Evolutionary conservation across 345 rosid species (phyloP), one percentile per base, ranked within the genome.

Genomic region (Lepidium aucheri): DNA sequence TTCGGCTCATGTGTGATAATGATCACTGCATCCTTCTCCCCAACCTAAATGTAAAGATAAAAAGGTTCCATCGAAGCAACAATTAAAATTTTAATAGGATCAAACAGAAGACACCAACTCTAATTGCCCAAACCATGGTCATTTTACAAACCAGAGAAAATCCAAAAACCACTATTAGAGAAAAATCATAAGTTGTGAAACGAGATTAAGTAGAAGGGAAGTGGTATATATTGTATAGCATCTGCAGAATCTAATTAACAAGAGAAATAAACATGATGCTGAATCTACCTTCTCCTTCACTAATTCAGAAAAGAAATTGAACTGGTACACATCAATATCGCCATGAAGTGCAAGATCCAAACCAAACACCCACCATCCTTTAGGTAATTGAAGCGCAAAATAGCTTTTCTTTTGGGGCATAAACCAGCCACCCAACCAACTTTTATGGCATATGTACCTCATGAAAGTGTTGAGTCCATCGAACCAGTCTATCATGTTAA

Each of bases 381-480:
- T 83, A 9, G 98, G 98, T 49, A 91, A 86, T 78, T 87, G 91
- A 84, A 91, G 79, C 43, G 96, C 91, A 82, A 89, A 91, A 70
- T 89, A 91, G 76, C 98, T 91, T 82, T 85, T 89, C 82, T 84
- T 89, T 72, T 91, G 98, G 45, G 98, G 96, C 94, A 91, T 86
- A 60, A 91, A 78, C 98, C 98, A 89, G 68, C 98, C 96, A 20
- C 98, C 98, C 77, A 91, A 77, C 98, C 98, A 91, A 78, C 85
- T 89, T 74, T 91, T 89, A 65, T 89, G 95, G 77, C 98, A 91
- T 70, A 91, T 85, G 73, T 82, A 84, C 79, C 98, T 86, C 98
- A 91, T 91, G 76, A 91, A 91, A 69, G 98, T 91, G 69, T 89
- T 78, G 67, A 91, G 90, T 34, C 96, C 98, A 82, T 91, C 98